Base-by-base conservation (phyloP, 2,329 filamentous ascomycete species). In the Diplocarpon mali region DNA sequence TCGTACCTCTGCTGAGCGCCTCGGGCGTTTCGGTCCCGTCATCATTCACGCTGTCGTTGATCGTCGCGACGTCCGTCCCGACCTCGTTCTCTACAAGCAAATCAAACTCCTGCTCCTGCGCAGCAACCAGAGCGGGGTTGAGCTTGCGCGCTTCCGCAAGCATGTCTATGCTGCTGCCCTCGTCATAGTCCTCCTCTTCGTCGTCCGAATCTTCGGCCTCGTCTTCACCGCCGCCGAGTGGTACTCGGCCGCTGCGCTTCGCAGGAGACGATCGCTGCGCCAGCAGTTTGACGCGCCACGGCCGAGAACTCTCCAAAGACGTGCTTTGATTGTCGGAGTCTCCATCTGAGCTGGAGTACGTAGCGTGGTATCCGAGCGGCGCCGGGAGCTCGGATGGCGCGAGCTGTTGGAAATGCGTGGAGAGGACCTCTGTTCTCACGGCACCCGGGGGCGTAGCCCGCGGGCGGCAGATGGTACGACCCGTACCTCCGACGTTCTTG, bases 111-210 rank as follows among this genome's bases (percentile, higher is more conserved):
- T 41, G 13, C 16, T 57, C 54, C 20, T 46, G 27, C 13, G 37
- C 40, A 7, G 42, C 43, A 5, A 57, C 44, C 2, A 17, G 45
- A 10, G 47, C 38, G 3, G 55, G 53, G 42, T 57, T 47, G 2
- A 48, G 8, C 11, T 41, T 38, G 27, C 54, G 41, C 2, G 44
- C 41, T 27, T 49, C 42, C 3, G 50, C 53, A 7, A 57, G 42
- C 49, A 57, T 56, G 29, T 55, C 53, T 29, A 55, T 53, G 32
- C 48, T 51, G 15, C 28, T 44, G 14, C 49, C 51, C 16, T 44
- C 45, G 38, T 53, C 51, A 38, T 53, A 48, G 1, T 51, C 48
- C 9, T 48, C 45, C 2, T 50, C 46, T 14, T 43, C 38, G 29
- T 49, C 41, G n/a, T 49, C 40, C 35, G 30, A 27, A 42, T 41